Base-by-base conservation (phyloP, 805 yeast genomes). In the Saccharomyces jurei region DNA sequence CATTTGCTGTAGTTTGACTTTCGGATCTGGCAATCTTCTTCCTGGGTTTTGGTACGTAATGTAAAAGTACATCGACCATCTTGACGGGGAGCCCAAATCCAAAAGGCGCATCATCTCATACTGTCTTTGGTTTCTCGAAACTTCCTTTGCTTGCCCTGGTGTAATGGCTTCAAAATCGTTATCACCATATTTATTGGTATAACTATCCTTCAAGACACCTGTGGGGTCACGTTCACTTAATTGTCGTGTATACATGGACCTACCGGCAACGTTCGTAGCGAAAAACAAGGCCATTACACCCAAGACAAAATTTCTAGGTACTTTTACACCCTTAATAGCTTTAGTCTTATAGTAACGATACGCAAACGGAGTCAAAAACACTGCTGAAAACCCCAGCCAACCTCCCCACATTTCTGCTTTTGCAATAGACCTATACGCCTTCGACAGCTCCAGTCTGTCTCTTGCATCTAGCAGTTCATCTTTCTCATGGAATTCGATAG, bases 1-100 rank as follows among this genome's bases (percentile, higher is more conserved):
- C 54, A 67, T 36, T 47, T 64, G 71, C 11, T 71, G 66, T 32
- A 74, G 65, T 58, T 69, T 60, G 0, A 63, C 61, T 60, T 76
- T 70, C 5, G 90, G 90, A 61, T 84, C 85, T 53, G 78, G 78
- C 59, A 84, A 68, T 41, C 79, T 72, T 50, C 74, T 74, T 22
- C 73, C 74, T 0, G 84, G 82, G 59, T 84, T 79, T 17, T 73
- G 73, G 41, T 75, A 71, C 0, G 87, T 77, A 55, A 74, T 67
- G 50, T 74, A 70, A 64, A 79, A 84, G 65, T 85, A 85, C 26
- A 75, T 61, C 46, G 78, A 71, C 82, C 83, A 80, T 62, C 64
- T 70, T 1, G 74, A 61, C 4, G 76, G 64, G 47, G 70, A 67
- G 0, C 67, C 69, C 10, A 68, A 67, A 29, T 65, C 63, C 21